A percentile compares a stretch with the other conserved stretches of the same genome.
phyloP scores from a whole-genome alignment of 2,329 filamentous ascomycete genomes.

The Bipolaris gigantea region DNA sequence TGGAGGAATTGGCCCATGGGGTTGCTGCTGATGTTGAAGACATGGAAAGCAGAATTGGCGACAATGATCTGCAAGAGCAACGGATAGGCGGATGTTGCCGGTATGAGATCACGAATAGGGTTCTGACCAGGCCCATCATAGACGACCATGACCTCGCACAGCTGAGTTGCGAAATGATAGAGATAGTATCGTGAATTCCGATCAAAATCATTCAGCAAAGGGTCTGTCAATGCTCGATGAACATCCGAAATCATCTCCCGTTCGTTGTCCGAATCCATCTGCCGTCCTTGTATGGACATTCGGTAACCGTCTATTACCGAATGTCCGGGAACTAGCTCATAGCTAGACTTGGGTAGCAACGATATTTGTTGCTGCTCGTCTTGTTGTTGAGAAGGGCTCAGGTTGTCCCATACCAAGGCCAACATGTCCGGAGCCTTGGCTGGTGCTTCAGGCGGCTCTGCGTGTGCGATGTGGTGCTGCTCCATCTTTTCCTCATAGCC shows the following conservation, averaged over 20 bases:
- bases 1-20: slow-evolving; percentile 40
- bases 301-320: neutral
- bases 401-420: slow-evolving; percentile 24
- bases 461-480: slow-evolving; percentile 1
- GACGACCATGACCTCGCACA: slow-evolving; percentile 59
- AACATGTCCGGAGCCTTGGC: slow-evolving; percentile 27
- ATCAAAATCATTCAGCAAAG: slow-evolving; percentile 59
- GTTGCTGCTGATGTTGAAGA: slow-evolving; percentile 46
- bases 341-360: neutral
- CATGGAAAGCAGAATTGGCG: slow-evolving; percentile 53
- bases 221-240: slow-evolving; percentile 55
- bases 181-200: slow-evolving; percentile 51
- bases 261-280: slow-evolving; percentile 29
- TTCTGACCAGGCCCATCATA: slow-evolving; percentile 52
- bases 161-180: slow-evolving; percentile 51
- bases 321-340: neutral
- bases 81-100: slow-evolving; percentile 49
- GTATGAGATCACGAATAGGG: slow-evolving; percentile 53
- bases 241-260: slow-evolving; percentile 35
- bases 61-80: slow-evolving; percentile 52
- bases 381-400: neutral
- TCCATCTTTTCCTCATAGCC: slow-evolving; percentile 48
- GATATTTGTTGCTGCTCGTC: slow-evolving; percentile 6
- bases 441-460: slow-evolving; percentile 22
- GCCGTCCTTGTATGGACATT: slow-evolving; percentile 7